Base-by-base conservation (phyloP, 2,329 filamentous ascomycete species). In the Orbilia oligospora region DNA sequence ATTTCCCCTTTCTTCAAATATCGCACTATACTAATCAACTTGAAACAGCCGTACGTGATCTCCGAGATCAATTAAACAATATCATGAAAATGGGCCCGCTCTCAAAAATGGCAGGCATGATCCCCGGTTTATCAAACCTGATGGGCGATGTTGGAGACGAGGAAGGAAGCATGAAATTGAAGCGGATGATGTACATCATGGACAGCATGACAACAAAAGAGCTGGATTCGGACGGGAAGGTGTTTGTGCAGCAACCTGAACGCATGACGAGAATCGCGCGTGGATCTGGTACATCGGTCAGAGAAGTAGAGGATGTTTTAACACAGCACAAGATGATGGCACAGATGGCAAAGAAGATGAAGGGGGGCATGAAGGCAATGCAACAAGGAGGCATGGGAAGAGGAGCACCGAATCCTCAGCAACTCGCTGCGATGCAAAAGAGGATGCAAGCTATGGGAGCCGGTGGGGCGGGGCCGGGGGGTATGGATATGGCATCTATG, bases 21-120 rank as follows among this genome's bases (percentile, higher is more conserved):
- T 10, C 1, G 5, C 6, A 53, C 30, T n/a, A 20, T 41, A 10
- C 65, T 70, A 76, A 70, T 20, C 12, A 33, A 9, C 2, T 18
- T 44, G 46, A 27, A 64, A 73, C 33, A 76, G 97, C 96, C 0
- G 89, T 99, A 38, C 92, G 96, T 70, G 96, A 99, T 84, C 88
- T 99, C 81, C 90, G 96, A 20, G 96, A 99, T 84, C 97, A 99
- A 84, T 90, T 99, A 12, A 92, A 92, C 75, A 98, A 98, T 83
- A 97, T 99, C 83, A 97, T 98, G 94, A 99, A 99, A 87, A 98
- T 99, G 96, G 96, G 96, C 0, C 96, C 96, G 0, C 86, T 99
- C 0, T 97, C 93, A 18, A 98, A 99, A 84, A 97, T 99, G 90
- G 97, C 95, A 0, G 94, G 94, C 82, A 99, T 99, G 96, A 98